Conservation (phyloP, 2,329 filamentous ascomycete species). For the Botryotinia convoluta region DNA sequence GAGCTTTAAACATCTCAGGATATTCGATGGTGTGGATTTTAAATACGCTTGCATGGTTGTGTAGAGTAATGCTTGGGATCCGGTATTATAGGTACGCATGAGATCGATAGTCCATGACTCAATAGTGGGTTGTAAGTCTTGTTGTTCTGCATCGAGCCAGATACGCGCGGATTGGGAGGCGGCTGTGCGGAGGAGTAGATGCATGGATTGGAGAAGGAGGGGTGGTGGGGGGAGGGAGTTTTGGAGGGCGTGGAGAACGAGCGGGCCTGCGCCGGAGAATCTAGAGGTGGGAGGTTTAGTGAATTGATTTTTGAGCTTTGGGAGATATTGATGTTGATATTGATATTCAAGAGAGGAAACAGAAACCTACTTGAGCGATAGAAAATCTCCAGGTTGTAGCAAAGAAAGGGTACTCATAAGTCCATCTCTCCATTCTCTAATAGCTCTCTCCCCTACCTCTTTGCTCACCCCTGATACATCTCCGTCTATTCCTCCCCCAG, state of each 20-base stretch:
- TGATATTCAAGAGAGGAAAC: not conserved
- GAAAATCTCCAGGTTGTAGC: slow-evolving; percentile 49
- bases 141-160: slow-evolving; percentile 54
- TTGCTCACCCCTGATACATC: not conserved
- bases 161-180: slow-evolving; percentile 42
- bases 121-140: slow-evolving; percentile 50
- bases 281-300: slow-evolving; percentile 31
- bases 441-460: slow-evolving; percentile 15
- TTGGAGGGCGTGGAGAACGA: slow-evolving; percentile 43
- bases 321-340: not conserved
- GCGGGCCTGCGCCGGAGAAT: slow-evolving; percentile 48
- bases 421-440: slow-evolving; percentile 47
- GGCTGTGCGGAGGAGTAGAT: slow-evolving; percentile 31
- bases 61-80: slow-evolving; percentile 45
- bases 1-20: slow-evolving; percentile 46
- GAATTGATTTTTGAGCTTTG: not conserved
- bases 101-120: slow-evolving; percentile 52
- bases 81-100: slow-evolving; percentile 51
- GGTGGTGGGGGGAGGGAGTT: slow-evolving; percentile 41
- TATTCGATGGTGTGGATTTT: slow-evolving; percentile 46
- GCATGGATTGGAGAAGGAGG: slow-evolving; percentile 45
- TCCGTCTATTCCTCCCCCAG: not conserved
- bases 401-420: slow-evolving; percentile 53
- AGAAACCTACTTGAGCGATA: slow-evolving; percentile 48
- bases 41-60: slow-evolving; percentile 54